Conservation (phyloP, 352 stramenopile species). For the Phytopythium kandeliae region DNA sequence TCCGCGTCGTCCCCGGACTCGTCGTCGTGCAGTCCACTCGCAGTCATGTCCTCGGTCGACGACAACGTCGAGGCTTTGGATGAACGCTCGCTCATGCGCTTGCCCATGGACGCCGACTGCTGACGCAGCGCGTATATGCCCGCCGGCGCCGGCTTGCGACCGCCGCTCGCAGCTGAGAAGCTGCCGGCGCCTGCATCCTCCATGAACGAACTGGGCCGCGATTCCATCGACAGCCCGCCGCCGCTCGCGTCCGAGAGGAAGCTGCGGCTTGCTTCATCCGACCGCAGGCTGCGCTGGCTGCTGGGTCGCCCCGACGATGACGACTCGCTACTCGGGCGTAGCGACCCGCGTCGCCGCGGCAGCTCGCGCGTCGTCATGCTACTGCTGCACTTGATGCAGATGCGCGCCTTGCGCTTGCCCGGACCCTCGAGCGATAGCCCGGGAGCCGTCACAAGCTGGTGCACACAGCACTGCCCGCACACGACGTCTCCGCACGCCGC, state of each 20-base stretch:
- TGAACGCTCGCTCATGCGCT: conserved; percentile 19
- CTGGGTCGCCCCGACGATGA: conserved; percentile 22
- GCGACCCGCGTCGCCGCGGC: conserved; percentile 32
- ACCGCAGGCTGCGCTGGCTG: conserved; percentile 19
- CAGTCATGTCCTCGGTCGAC: conserved; percentile 18
- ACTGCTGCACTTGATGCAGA: conserved; percentile 75
- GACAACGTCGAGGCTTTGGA: conserved; percentile 29
- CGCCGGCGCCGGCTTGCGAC: conserved; percentile 34
- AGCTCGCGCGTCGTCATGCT: conserved; percentile 48
- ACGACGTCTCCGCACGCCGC: conserved; percentile 76
- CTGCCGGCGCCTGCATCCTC: conserved; percentile 10
- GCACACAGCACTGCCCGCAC: conserved; percentile 72
- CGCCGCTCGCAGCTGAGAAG: conserved; percentile 2
- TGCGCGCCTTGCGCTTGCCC: conserved; percentile 67
- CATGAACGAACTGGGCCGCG: conserved; percentile 2
- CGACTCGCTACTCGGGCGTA: conserved; percentile 25
- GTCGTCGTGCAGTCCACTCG: conserved; percentile 10
- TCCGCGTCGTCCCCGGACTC: conserved; percentile 19
- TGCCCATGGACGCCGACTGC: conserved; percentile 27
- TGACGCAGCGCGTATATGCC: conserved; percentile 64
- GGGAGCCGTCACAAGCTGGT: conserved; percentile 61
- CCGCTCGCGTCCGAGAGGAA: conserved; percentile 29
- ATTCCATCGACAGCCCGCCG: conserved; percentile 24
- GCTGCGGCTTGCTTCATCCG: conserved; percentile 23
- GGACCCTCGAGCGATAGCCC: conserved; percentile 24